Percentiles rank a stretch among this genome's conserved stretches.
These are phyloP conservation scores for Lotus japonicus DNA, from an alignment of 306 rosid genomes.

Conservation along the genomic window DNA sequence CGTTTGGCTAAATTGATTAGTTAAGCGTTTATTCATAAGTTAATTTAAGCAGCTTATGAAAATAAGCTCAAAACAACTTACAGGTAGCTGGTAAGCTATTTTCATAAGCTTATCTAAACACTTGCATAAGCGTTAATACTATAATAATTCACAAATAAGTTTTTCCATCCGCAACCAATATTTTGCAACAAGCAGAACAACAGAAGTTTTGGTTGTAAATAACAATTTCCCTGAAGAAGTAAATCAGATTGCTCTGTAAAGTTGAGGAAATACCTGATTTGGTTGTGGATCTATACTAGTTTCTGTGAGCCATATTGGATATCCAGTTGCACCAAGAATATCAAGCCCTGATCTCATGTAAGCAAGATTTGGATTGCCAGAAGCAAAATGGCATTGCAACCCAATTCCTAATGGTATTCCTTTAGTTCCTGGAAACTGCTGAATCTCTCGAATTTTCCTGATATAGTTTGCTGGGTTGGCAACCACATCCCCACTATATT, in stretches of 20 bases:
- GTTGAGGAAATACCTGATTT: constrained; percentile 40
- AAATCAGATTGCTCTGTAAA: neutral
- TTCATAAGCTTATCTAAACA: too few species aligned
- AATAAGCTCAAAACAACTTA: too few species aligned
- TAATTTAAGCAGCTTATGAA: too few species aligned
- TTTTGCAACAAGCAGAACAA: neutral
- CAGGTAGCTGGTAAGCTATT: too few species aligned
- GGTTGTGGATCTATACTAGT: constrained; percentile 28
- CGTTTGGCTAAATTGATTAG: too few species aligned
- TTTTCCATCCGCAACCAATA: too few species aligned
- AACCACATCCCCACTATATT: constrained; percentile 28
- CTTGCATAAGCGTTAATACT: too few species aligned
- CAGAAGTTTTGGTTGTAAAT: neutral
- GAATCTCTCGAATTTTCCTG: constrained; percentile 37
- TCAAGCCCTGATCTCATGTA: constrained; percentile 64
- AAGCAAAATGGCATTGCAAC: constrained; percentile 49
- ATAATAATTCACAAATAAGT: too few species aligned
- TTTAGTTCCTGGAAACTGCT: constrained; percentile 36
- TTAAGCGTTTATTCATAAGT: too few species aligned
- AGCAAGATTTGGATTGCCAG: constrained; percentile 48
- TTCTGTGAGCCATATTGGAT: constrained; percentile 81
- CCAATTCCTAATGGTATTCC: constrained; percentile 48
- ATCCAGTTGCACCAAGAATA: constrained; percentile 36
- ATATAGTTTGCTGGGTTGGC: constrained; percentile 34
- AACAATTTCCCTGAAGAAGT: neutral